Base-by-base conservation (phyloP, 305 asterid genomes). In the Withania somnifera region DNA sequence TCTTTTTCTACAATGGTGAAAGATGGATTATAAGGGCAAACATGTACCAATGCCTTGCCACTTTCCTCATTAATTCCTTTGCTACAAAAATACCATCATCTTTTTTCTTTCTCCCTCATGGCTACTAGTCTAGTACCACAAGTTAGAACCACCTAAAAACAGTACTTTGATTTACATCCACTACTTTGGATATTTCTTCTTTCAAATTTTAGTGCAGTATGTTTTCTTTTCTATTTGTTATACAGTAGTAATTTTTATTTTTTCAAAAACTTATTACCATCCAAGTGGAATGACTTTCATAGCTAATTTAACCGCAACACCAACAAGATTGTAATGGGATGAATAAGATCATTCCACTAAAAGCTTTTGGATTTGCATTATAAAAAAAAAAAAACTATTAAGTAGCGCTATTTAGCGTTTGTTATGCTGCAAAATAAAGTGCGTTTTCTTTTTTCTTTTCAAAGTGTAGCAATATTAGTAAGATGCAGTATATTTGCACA, bases 1-100 rank as follows among this genome's bases (percentile, higher is more conserved):
- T 83, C 82, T 81, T 84, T 73, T 77, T 87, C 83, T 83, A 81
- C 66, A 81, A 53, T 84, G 64, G 78, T 87, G 91, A 83, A 81
- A 81, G 57, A 45, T 81, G 82, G 57, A 78, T 71, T 67, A 89
- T 87, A 77, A n/a, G 87, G 80, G 87, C 91, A 85, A 88, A 80
- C 93, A 91, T 88, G 90, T 88, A 50, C 80, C 51, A 28, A 7
- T 53, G 47, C 42, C 85, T 78, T 75, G n/a, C 79, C 79, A 50
- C 45, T 75, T 75, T 75, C 79, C 5, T 50, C 79, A 75, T 75
- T 75, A 50, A 75, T 26, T 15, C 15, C 61, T 75, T 50, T 75
- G 45, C 79, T 50, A 73, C 17, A 24, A 47, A 24, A 24, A 73
- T 5, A 14, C 58, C 7, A 24, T 47, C 26, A 50, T n/a, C 83